Evolutionary conservation across 2,329 filamentous ascomycete genomes (phyloP), one percentile per base, ranked within the genome.

Genomic region (Immersiporthe knoxdaviesiana): DNA sequence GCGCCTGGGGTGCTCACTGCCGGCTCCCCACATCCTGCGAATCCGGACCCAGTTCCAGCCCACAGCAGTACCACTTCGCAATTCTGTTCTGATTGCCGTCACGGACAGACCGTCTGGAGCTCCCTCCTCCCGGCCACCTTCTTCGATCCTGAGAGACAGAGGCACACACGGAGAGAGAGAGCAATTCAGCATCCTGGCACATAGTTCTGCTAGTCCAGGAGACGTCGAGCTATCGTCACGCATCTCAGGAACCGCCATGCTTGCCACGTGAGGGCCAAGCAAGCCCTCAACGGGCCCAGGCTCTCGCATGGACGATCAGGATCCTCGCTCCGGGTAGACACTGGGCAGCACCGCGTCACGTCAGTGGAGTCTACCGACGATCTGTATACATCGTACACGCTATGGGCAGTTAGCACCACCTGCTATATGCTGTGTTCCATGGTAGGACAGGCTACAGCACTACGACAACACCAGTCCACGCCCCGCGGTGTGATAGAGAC

Each of bases 21-120:
- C 52, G 52, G 52, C 52, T 56, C 52, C 52, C 27, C 52, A 56
- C 52, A 56, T 56, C 52, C 52, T 56, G 52, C 14, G 27, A 7
- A 18, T 30, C 52, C 52, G 52, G 24, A 16, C 52, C 52, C 24
- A 30, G 52, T 56, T 56, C 52, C 52, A 56, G 52, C 52, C 52
- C 52, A 56, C 52, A 30, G 24, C 27, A 56, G 3, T 56, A 56
- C 27, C 24, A 54, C 50, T 54, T 54, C 11, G 50, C 50, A 54
- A 54, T 54, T 27, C 24, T 54, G 24, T 27, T 54, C n/a, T 54
- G 50, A 54, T 27, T 14, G n/a, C 50, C 50, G n/a, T 6, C 2
- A 16, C n/a, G 50, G 50, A 24, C 24, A 54, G 24, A 54, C 50
- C 24, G 3, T 27, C 50, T 27, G 44, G 44, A 47, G 7, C 41